Evolutionary conservation across 805 yeast genomes (phyloP).

Genomic region (Candida gorgasii): DNA sequence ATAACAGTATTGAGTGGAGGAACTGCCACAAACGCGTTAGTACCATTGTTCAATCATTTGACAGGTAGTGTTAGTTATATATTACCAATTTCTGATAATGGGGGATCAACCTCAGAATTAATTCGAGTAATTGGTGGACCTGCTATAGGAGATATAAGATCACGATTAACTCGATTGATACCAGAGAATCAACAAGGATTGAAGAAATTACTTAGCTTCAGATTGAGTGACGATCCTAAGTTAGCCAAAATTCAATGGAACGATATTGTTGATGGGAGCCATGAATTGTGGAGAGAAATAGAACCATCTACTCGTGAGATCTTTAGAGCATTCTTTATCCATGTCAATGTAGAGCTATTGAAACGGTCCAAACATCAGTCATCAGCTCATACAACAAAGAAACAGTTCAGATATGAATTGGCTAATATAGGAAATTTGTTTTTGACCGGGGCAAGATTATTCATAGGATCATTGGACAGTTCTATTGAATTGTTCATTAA

Average conservation of each 20-base stretch:
- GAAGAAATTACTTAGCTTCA: slow-evolving; percentile 38
- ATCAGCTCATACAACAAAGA: slow-evolving; percentile 31
- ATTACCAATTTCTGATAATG: slow-evolving; percentile 87
- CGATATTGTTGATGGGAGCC: slow-evolving; percentile 75
- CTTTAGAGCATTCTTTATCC: slow-evolving; percentile 72
- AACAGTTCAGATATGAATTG: slow-evolving; percentile 67
- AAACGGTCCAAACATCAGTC: slow-evolving; percentile 57
- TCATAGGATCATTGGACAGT: slow-evolving; percentile 81
- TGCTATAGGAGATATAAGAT: slow-evolving; percentile 90
- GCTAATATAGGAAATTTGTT: slow-evolving; percentile 88
- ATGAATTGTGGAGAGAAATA: slow-evolving; percentile 62
- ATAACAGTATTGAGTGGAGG: slow-evolving; percentile 68
- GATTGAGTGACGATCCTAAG: slow-evolving; percentile 49
- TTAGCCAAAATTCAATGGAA: slow-evolving; percentile 76
- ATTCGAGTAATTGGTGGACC: slow-evolving; percentile 89
- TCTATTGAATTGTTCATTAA: slow-evolving; percentile 76
- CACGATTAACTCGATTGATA: slow-evolving; percentile 73
- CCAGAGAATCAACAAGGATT: slow-evolving; percentile 47
- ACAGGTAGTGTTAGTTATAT: slow-evolving; percentile 53
- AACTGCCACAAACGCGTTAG: slow-evolving; percentile 81
- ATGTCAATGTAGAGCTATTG: slow-evolving; percentile 74
- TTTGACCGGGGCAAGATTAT: slow-evolving; percentile 76
- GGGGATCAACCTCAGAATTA: slow-evolving; percentile 91
- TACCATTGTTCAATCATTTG: slow-evolving; percentile 24
- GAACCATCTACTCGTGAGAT: slow-evolving; percentile 67